Evolutionary conservation across 345 rosid species (phyloP).

Genomic region (Orychophragmus violaceus): DNA sequence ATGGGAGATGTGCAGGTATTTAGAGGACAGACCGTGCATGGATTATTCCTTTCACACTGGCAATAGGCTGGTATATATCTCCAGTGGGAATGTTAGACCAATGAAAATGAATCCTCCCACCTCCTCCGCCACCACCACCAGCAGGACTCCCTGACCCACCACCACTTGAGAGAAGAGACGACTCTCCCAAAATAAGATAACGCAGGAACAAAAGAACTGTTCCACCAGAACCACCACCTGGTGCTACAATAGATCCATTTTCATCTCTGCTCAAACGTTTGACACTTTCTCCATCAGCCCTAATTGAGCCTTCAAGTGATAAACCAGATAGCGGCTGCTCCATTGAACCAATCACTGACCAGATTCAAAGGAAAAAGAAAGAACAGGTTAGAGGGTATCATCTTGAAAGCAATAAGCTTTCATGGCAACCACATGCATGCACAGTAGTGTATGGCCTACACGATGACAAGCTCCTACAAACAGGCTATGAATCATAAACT

Average conservation of each 20-base stretch:
- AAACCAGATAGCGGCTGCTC: constrained; percentile 90
- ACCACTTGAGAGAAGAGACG: constrained; percentile 73
- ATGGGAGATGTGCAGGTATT: not conserved
- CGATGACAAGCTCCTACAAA: constrained; percentile 6
- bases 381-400: constrained; percentile 13
- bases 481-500: not conserved
- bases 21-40: constrained; percentile 51
- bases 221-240: constrained; percentile 99
- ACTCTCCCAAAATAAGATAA: constrained; percentile 48
- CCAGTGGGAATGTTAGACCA: constrained; percentile 98
- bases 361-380: constrained; percentile 23
- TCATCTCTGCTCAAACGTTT: constrained; percentile 28
- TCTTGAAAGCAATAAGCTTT: constrained; percentile 17
- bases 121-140: constrained; percentile 95
- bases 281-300: constrained; percentile 82
- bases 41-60: constrained; percentile 71
- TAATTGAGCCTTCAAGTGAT: constrained; percentile 67
- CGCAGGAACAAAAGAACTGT: constrained; percentile 73
- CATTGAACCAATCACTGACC: constrained; percentile 86
- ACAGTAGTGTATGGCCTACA: not conserved
- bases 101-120: constrained; percentile 99
- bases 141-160: constrained; percentile 84
- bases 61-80: constrained; percentile 97
- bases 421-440: constrained; percentile 14
- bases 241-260: constrained; percentile 39